Percentiles rank a stretch among this genome's conserved stretches.
Evolutionary conservation across 306 rosid species (phyloP).

Genomic region (Medicago arabica): DNA sequence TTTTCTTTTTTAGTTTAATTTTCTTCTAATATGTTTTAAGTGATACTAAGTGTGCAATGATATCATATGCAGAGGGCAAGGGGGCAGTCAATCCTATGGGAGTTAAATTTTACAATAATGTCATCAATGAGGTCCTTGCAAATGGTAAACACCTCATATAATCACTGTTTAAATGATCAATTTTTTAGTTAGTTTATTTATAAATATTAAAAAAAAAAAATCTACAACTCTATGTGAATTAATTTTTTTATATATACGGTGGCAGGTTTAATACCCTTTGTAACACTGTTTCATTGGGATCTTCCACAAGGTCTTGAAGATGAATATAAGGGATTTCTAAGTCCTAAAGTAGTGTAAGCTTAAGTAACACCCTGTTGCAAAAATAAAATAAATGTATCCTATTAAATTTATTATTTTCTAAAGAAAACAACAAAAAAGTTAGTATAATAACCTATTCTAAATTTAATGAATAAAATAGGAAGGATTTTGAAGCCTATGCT

Average conservation of each 20-base stretch:
- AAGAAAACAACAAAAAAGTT: too few species aligned
- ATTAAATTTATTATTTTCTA: too few species aligned
- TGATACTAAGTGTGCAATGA: background rate
- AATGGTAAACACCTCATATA: constrained; percentile 44
- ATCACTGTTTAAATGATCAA: background rate
- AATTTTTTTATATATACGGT: background rate
- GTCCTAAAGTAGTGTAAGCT: constrained; percentile 34
- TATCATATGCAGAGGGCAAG: constrained; percentile 44
- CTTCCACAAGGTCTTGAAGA: constrained; percentile 62
- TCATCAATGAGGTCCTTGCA: constrained; percentile 53
- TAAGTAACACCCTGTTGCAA: constrained; percentile 6
- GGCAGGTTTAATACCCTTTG: constrained; percentile 51
- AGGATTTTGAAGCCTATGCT: constrained; percentile 48
- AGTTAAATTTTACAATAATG: constrained; percentile 55
- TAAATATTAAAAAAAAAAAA: too few species aligned
- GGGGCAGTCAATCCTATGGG: constrained; percentile 46
- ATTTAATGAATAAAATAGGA: constrained; percentile 31
- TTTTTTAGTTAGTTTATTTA: too few species aligned
- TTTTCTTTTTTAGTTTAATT: too few species aligned
- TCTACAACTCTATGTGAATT: constrained; percentile 13
- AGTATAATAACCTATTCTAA: background rate
- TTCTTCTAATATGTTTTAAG: background rate
- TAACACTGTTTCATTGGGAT: constrained; percentile 61
- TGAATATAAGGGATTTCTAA: constrained; percentile 52
- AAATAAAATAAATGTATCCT: too few species aligned